Base-by-base conservation (phyloP, 192 early-diverging fungal genomes). In the Coemansia sp. region DNA sequence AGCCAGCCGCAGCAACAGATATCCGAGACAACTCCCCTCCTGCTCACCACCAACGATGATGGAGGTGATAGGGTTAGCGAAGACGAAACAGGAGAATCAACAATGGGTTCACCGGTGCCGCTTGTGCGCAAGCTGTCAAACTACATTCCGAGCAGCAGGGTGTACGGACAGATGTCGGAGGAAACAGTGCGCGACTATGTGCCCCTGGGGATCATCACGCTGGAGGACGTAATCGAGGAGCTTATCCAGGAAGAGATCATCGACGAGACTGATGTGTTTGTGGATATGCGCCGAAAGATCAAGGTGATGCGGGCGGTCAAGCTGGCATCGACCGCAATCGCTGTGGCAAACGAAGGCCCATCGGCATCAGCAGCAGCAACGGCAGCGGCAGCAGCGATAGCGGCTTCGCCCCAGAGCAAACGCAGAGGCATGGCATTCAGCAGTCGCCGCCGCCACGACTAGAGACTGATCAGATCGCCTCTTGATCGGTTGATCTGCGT, bases 191-290 rank as follows among this genome's bases (percentile, higher is more conserved):
- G 59, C 14, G 40, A 56, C 22, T 76, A 66, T 42, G 74, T 77
- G 47, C 85, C 86, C 14, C 62, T 89, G 8, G 89, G 89, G 33
- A 84, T 89, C 29, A 86, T 91, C 25, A 91, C 89, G 4, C 68
- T 91, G 42, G 89, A 91, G 67, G 89, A 91, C 67, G 87, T 91
- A 4, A 91, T 91, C 62, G 90, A 92, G 74, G 90, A 90, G 58
- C 66, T 92, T 15, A 86, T 92, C 65, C 87, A 87, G 40, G 88
- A 90, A 68, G 87, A 91, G 67, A 91, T 91, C 62, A 82, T 91
- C 36, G 89, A 91, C 56, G 89, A 91, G 66, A 89, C 89, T 1
- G 89, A 89, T 65, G 86, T 88, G 54, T 81, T 81, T 61, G 59
- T 81, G 13, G 79, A 81, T 28, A 75, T 75, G 55, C 68, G 70